Evolutionary conservation across 2,329 filamentous ascomycete species (phyloP), one percentile per base, ranked within the genome.

Genomic region (Aspergillus japonicus): DNA sequence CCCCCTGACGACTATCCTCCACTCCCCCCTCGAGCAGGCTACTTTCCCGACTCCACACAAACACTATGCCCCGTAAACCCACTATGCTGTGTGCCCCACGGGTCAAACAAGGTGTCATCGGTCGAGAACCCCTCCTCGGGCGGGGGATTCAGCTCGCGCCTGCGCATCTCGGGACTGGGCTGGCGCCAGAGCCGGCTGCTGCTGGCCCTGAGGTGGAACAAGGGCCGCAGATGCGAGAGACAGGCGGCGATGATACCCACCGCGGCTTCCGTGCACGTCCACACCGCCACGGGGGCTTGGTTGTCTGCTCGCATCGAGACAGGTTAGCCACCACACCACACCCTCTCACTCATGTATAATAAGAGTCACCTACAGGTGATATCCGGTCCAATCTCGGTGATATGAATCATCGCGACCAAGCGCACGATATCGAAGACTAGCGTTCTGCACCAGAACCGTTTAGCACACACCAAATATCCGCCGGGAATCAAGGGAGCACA

Each of bases 241-340:
- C 71, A 73, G 29, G 71, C 71, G 1, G 69, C 70, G 7, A 65
- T 66, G 39, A 73, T 73, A 16, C 66, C 71, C 0, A 72, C 70
- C 0, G 69, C 68, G 1, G 69, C 66, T 56, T 73, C 71, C 21
- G 68, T 63, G 42, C 70, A 72, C 0, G 71, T 73, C 71, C 71
- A 73, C n/a, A 72, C 66, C 14, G 64, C 66, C 24, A 62, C 59
- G 6, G 67, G 66, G 31, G 69, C 64, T 71, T 73, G 68, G 47
- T 72, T 66, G 29, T 69, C 70, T 72, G 12, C 11, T 21, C 4
- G 10, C 31, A 52, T 1, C 19, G 3, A 5, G 47, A 23, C 2
- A 12, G 26, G 26, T 29, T 10, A 29, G 26, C 26, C 2, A 1
- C 7, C 26, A 29, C 1, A 39, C 5, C 23, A 23, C 3, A 23